phyloP scores from a whole-genome alignment of 345 rosid genomes.

The Melastoma malabathricum region DNA sequence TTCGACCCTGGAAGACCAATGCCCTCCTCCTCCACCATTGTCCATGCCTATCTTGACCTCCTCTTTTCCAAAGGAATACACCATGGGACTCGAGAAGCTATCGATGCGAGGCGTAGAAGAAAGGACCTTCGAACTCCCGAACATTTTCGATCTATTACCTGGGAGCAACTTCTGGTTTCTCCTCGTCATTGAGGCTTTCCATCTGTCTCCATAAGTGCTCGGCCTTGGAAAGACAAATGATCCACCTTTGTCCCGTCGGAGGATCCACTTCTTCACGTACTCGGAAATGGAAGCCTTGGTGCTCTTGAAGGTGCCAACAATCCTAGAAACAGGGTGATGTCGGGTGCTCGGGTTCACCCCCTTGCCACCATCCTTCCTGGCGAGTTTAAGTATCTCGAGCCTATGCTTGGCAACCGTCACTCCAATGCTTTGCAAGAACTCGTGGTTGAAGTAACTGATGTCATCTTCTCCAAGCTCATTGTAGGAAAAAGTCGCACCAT shows the following conservation, averaged over 20 bases:
- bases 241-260: conserved; percentile 24
- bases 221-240: conserved; percentile 37
- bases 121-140: conserved; percentile 35
- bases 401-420: conserved; percentile 90
- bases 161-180: conserved; percentile 40
- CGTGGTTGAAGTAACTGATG: conserved; percentile 69
- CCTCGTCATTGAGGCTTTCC: conserved; percentile 56
- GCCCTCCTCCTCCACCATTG: conserved; percentile 12
- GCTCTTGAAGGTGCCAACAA: conserved; percentile 44
- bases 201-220: conserved; percentile 23
- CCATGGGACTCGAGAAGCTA: conserved; percentile 26
- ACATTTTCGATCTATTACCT: conserved; percentile 33
- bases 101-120: conserved; percentile 8
- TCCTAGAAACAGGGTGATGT: conserved; percentile 28
- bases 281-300: conserved; percentile 37
- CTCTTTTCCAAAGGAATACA: conserved; percentile 27
- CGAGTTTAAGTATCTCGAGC: conserved; percentile 84
- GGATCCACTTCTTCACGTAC: conserved; percentile 37
- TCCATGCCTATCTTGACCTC: conserved; percentile 11
- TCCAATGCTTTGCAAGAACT: conserved; percentile 95
- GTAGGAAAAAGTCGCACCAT: conserved; percentile 57
- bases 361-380: conserved; percentile 28
- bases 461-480: conserved; percentile 90
- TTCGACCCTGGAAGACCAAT: conserved; percentile 43
- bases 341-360: conserved; percentile 1